phyloP scores from a whole-genome alignment of 2,329 filamentous ascomycete species.

The Xylariaceae sp. region DNA sequence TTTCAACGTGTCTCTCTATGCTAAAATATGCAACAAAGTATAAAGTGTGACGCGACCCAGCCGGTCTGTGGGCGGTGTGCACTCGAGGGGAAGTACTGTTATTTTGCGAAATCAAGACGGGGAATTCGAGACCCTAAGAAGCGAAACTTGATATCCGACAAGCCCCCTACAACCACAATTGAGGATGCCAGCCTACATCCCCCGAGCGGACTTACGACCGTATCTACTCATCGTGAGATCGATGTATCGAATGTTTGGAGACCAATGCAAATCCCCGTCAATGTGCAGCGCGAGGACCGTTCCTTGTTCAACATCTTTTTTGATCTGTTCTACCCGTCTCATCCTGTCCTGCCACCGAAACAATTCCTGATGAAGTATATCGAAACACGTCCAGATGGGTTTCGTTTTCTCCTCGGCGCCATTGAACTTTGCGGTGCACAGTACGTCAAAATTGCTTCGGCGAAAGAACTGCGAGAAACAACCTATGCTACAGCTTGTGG shows the following conservation, averaged over 20 bases:
- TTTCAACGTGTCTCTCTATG: not conserved
- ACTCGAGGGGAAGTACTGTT: conserved; percentile 41
- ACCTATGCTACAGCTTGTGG: conserved; percentile 34
- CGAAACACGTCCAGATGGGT: conserved; percentile 33
- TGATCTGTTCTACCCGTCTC: conserved; percentile 32
- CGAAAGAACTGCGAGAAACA: conserved; percentile 31
- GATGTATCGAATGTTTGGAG: conserved; percentile 24
- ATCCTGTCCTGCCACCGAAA: conserved; percentile 36
- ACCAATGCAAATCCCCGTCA: conserved; percentile 22
- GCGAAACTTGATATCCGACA: conserved; percentile 32
- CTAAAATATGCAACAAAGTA: conserved; percentile 17
- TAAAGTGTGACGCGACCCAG: conserved; percentile 45
- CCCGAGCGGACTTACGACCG: conserved; percentile 19
- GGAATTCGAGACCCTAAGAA: conserved; percentile 39
- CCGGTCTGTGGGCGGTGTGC: conserved; percentile 43
- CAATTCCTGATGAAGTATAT: conserved; percentile 31
- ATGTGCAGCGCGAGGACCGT: conserved; percentile 20
- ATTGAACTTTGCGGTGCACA: conserved; percentile 40
- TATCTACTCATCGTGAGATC: conserved; percentile 19
- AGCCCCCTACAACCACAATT: conserved; percentile 21
- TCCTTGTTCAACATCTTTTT: conserved; percentile 24
- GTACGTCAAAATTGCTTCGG: conserved; percentile 30
- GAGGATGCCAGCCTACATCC: conserved; percentile 19
- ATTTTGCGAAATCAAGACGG: conserved; percentile 47
- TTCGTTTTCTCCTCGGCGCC: conserved; percentile 33